Conservation (phyloP, 2,329 filamentous ascomycete genomes). For the Fusarium succisae region DNA sequence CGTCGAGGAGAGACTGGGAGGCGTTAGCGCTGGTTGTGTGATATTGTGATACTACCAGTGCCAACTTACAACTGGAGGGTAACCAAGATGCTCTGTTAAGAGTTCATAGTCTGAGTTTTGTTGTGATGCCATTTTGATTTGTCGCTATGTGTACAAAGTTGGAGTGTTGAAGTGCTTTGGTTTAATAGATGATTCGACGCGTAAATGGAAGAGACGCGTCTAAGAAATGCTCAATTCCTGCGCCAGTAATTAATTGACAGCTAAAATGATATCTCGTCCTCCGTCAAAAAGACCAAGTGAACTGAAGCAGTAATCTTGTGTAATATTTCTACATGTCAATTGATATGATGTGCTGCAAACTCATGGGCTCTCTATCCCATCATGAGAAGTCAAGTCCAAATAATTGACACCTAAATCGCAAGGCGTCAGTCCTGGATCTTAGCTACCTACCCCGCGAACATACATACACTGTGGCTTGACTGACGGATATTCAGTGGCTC, state of each 20-base stretch:
- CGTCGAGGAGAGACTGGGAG: conserved; percentile 86
- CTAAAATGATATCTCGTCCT: not conserved
- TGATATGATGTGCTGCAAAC: not conserved
- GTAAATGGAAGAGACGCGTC: conserved; percentile 25
- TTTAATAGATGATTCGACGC: conserved; percentile 11
- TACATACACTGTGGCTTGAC: conserved; percentile 25
- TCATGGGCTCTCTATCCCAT: not conserved
- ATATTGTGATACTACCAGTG: not conserved
- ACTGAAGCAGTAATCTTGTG: not conserved
- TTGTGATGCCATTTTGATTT: conserved; percentile 45
- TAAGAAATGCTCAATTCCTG: conserved; percentile 8
- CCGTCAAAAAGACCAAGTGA: too few species aligned
- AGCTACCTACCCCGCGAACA: conserved; percentile 23
- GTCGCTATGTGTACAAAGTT: not conserved
- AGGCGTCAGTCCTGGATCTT: conserved; percentile 10
- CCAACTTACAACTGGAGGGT: conserved; percentile 82
- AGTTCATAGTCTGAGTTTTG: conserved; percentile 68
- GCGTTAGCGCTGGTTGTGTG: not conserved
- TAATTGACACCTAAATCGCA: conserved; percentile 28
- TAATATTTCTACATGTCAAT: not conserved
- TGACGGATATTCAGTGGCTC: conserved; percentile 22
- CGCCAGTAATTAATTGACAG: not conserved
- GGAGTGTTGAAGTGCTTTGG: not conserved
- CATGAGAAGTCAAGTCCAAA: not conserved
- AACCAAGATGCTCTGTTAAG: conserved; percentile 94